Conservation (phyloP, 2,329 filamentous ascomycete species). For the Rachicladosporium sp. region DNA sequence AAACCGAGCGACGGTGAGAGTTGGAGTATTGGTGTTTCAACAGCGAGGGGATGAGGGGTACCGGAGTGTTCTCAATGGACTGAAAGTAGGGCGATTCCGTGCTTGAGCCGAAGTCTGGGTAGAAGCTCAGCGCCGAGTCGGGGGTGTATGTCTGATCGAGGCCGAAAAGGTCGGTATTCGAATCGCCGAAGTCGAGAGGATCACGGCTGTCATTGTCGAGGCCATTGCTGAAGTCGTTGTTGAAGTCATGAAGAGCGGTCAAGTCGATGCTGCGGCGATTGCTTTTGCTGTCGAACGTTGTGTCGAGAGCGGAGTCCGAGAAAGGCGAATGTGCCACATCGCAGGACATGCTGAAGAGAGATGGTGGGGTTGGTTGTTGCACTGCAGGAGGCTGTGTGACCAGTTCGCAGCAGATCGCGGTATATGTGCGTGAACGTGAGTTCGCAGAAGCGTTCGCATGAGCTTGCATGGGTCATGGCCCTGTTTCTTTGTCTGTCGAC, state of each 20-base stretch:
- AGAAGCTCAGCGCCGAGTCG: constrained; percentile 6
- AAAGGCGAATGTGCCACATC: constrained; percentile 10
- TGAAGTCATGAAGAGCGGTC: constrained; percentile 11
- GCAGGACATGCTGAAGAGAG: constrained; percentile 9
- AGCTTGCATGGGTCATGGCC: too few relatives aligned
- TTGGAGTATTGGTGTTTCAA: constrained; percentile 4
- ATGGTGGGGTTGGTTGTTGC: background rate
- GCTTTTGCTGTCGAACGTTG: constrained; percentile 4
- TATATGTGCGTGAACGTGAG: constrained; percentile 10
- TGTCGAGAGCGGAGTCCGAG: constrained; percentile 5
- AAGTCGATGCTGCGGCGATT: constrained; percentile 7
- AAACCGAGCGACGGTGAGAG: constrained; percentile 14
- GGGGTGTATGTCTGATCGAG: constrained; percentile 9
- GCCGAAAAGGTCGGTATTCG: background rate
- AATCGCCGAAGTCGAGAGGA: constrained; percentile 1
- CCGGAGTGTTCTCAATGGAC: constrained; percentile 10
- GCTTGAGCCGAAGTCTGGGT: constrained; percentile 7
- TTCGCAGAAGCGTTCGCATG: constrained; percentile 15
- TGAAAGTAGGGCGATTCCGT: constrained; percentile 12
- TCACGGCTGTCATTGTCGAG: constrained; percentile 8
- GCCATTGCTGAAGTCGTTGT: constrained; percentile 6
- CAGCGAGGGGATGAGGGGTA: constrained; percentile 3
- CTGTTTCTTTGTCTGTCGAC: too few relatives aligned
- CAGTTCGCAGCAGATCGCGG: constrained; percentile 4
- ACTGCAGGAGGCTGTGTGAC: constrained; percentile 8